Evolutionary conservation across 139 green algal genomes (phyloP), one percentile per base, ranked within the genome.

Genomic region (Limnomonas spitsbergensis): DNA sequence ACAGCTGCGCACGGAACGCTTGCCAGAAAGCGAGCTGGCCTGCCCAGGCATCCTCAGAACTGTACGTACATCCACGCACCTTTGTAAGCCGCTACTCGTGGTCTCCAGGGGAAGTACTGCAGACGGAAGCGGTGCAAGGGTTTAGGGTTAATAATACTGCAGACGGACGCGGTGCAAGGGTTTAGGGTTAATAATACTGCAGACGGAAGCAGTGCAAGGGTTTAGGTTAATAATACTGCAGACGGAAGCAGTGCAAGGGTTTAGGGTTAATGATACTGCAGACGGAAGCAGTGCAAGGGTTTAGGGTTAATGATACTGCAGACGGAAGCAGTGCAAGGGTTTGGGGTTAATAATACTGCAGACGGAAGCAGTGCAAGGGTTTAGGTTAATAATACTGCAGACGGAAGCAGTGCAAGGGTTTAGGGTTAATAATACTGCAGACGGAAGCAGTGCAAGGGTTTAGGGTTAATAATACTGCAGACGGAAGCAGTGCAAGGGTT

Each of bases 81-180:
- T 54, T 84, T 24, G 40, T 92, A 92, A 0, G 87, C 77, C 38
- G 85, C 71, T 70, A 95, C 86, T 9, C 75, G 56, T 70, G 56
- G 56, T 36, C 56, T 70, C 56, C 56, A 70, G 27, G 56, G 56
- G 29, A 70, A 70, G 56, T 70, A 70, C 56, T 70, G 24, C 47
- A 61, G 47, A 14, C 47, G 47, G 14, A 20, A 61, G 20, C 47
- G 14, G 20, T 61, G 47, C 14, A 29, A 20, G 47, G 14, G 20
- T 20, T 29, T 61, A 20, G 47, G 14, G 20, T 61, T 61, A 61
- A 29, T 61, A 20, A 29, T 14, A 29, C 47, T 20, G 47, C 20
- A 20, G 20, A 61, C 47, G 14, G 20, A 29, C 14, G 20, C 20
- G 47, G 47, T 20, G 20, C 47, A 61, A 29, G 47, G 47, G 14